Evolutionary conservation across 345 rosid genomes (phyloP).

Genomic region (Arabidopsis suecica): DNA sequence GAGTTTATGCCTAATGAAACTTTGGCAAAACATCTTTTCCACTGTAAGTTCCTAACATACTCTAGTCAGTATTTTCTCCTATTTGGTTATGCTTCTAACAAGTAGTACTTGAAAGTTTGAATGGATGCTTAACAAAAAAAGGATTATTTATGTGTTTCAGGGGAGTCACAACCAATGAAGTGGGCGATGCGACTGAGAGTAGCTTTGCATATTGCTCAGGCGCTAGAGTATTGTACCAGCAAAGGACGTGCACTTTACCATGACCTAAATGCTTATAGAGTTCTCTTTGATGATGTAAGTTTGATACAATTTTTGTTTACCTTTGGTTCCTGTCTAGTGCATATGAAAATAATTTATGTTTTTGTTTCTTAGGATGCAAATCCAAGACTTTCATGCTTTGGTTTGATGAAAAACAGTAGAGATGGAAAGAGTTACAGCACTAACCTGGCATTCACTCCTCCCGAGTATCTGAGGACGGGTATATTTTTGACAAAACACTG

Average conservation of each 20-base stretch:
- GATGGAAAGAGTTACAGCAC: slow-evolving; percentile 95
- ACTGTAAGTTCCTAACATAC: slow-evolving; percentile 57
- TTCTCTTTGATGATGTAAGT: slow-evolving; percentile 79
- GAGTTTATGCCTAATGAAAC: slow-evolving; percentile 90
- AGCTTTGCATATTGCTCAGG: slow-evolving; percentile 84
- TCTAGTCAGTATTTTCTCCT: not conserved
- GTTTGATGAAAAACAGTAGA: slow-evolving; percentile 91
- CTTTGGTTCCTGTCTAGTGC: slow-evolving; percentile 3
- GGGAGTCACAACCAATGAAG: slow-evolving; percentile 95
- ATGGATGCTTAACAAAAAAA: not conserved
- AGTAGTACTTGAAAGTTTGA: not conserved
- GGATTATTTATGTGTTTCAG: slow-evolving; percentile 42
- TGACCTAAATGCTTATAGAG: slow-evolving; percentile 88
- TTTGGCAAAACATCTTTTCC: slow-evolving; percentile 90
- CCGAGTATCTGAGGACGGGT: slow-evolving; percentile 91
- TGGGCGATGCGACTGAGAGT: slow-evolving; percentile 94
- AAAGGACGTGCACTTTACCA: slow-evolving; percentile 90
- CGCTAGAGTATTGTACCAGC: slow-evolving; percentile 76
- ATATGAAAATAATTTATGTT: slow-evolving; percentile 14
- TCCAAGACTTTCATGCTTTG: slow-evolving; percentile 85
- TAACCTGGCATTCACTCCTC: slow-evolving; percentile 93
- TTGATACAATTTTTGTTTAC: not conserved
- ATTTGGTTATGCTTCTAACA: not conserved
- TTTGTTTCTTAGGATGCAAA: slow-evolving; percentile 66
- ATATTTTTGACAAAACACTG: not conserved